Evolutionary conservation across 768 basidiomycete genomes (phyloP).

Genomic region (Kwoniella shandongensis): DNA sequence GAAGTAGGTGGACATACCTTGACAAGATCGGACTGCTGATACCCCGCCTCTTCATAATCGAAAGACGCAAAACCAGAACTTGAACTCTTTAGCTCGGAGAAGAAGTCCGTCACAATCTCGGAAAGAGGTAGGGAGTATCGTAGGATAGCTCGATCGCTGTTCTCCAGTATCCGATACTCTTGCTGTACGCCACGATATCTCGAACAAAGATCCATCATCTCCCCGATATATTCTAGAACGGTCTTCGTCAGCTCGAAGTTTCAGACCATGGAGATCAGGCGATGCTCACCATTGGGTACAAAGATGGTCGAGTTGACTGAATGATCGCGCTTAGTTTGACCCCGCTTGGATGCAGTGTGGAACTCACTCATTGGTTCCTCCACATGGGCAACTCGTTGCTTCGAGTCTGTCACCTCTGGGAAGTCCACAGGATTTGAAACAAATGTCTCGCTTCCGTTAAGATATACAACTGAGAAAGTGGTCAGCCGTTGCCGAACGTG

Average conservation of each 20-base stretch:
- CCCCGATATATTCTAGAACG: conserved; percentile 77
- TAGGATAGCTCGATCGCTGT: conserved; percentile 65
- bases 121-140: conserved; percentile 76
- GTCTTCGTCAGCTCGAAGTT: not conserved
- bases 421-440: conserved; percentile 96
- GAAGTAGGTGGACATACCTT: conserved; percentile 66
- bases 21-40: conserved; percentile 72
- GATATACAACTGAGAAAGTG: conserved; percentile 66
- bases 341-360: not conserved
- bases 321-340: no score
- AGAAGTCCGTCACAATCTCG: conserved; percentile 95
- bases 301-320: conserved; percentile 86
- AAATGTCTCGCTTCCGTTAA: conserved; percentile 61
- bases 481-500: conserved; percentile 10
- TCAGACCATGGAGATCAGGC: conserved; percentile 6
- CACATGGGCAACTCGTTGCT: conserved; percentile 63
- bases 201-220: conserved; percentile 93
- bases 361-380: conserved; percentile 72
- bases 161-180: conserved; percentile 79
- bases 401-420: conserved; percentile 71
- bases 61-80: conserved; percentile 48
- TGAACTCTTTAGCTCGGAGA: conserved; percentile 88
- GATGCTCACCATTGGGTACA: conserved; percentile 76
- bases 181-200: conserved; percentile 78
- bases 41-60: conserved; percentile 94